phyloP scores from a whole-genome alignment of 306 rosid species.

The Quercus suber region DNA sequence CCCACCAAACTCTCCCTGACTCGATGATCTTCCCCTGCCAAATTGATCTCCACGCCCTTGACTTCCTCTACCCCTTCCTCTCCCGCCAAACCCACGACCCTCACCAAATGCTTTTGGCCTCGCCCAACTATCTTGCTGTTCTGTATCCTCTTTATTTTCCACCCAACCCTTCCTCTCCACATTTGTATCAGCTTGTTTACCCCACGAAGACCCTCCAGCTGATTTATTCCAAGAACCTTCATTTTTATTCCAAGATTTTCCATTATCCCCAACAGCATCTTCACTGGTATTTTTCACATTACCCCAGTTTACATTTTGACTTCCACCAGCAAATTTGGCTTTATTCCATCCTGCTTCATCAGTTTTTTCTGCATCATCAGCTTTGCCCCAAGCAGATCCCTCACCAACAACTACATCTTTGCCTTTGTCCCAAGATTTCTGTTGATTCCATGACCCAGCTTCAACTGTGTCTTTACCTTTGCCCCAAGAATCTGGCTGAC shows the following conservation, averaged over 20 bases:
- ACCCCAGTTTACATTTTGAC: constrained; percentile 9
- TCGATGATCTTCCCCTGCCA: constrained; percentile 19
- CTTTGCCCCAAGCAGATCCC: constrained; percentile 28
- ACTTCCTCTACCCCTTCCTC: not conserved
- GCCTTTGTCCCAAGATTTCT: constrained; percentile 24
- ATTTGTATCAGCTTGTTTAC: constrained; percentile 21
- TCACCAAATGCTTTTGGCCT: constrained; percentile 8
- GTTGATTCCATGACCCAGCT: constrained; percentile 25
- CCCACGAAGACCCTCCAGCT: constrained; percentile 27
- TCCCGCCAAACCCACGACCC: constrained; percentile 13
- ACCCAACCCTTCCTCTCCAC: not conserved
- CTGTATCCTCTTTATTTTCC: not conserved
- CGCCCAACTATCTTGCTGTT: not conserved
- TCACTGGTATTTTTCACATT: not conserved
- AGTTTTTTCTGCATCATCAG: constrained; percentile 8
- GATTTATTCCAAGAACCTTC: constrained; percentile 22
- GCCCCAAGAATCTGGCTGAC: constrained; percentile 31
- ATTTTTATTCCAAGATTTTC: not conserved
- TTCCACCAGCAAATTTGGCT: not conserved
- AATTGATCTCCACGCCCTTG: constrained; percentile 11
- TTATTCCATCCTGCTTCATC: constrained; percentile 12
- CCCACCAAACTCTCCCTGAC: constrained; percentile 4
- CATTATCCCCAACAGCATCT: constrained; percentile 9
- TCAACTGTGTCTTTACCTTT: constrained; percentile 27
- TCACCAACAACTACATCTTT: not conserved